Base-by-base conservation (phyloP, 192 early-diverging fungal species). In the Coemansia sp. region DNA sequence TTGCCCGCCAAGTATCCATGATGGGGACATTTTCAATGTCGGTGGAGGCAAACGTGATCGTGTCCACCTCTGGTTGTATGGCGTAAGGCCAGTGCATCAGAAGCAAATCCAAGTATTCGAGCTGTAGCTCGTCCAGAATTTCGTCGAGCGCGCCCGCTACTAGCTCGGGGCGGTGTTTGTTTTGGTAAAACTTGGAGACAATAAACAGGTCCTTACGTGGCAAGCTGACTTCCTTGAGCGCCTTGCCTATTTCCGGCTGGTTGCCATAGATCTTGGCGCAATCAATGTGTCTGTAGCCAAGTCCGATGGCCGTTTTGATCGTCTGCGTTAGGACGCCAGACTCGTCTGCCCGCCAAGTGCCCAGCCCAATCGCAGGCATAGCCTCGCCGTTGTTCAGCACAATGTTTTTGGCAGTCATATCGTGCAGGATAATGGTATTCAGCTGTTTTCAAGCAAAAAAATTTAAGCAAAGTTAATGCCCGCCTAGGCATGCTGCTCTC, bases 31-130 rank as follows among this genome's bases (percentile, higher is more conserved):
- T 36, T 1, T 83, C 70, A 18, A 84, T 26, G 22, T 78, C 57
- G 9, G 71, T 58, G 32, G 67, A 60, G 12, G 75, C 76, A 62
- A 70, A 75, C 54, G 60, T 70, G 0, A 65, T 41, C 1, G 56
- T 8, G 8, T 59, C 63, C 15, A 53, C 60, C 36, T 71, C 68
- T 10, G 77, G 72, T 35, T 74, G 72, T 41, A 89, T 80, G 3
- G 90, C 86, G 24, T 84, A 60, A 0, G 93, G 92, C 90, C 88
- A 95, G 80, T 95, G 93, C 60, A 94, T 84, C 35, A 95, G 73
- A 58, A 92, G 90, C 34, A 93, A 60, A 58, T 95, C 93, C 24
- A 95, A 65, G 64, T 95, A 93, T 26, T 87, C 82, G 29, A 90
- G 56, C 38, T 82, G 75, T 9, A 94, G 81, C 65, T 90, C 85